phyloP scores from a whole-genome alignment of 2,329 filamentous ascomycete species.

The Rhynchosporium agropyri region DNA sequence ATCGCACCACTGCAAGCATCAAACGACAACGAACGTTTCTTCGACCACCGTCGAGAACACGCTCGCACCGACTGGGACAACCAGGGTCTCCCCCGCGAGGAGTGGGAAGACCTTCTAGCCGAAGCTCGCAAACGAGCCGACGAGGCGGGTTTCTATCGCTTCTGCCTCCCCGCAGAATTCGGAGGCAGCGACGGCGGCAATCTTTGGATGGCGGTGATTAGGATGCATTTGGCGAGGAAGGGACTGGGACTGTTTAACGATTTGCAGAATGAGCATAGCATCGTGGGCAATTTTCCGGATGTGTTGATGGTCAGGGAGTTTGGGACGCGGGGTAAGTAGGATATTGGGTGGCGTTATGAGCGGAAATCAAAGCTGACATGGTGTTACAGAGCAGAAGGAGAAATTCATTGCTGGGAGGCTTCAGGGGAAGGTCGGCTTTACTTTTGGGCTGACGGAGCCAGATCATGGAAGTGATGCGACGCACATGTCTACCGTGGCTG shows the following conservation, averaged over 20 bases:
- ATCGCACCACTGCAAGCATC: slow-evolving; percentile 60
- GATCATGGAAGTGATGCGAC: slow-evolving; percentile 65
- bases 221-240: slow-evolving; percentile 61
- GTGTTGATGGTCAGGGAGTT: slow-evolving; percentile 64
- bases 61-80: slow-evolving; percentile 60
- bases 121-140: slow-evolving; percentile 56
- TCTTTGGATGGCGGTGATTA: slow-evolving; percentile 64
- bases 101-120: slow-evolving; percentile 59
- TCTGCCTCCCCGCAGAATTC: slow-evolving; percentile 58
- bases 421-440: slow-evolving; percentile 56
- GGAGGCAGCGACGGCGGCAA: slow-evolving; percentile 56
- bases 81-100: slow-evolving; percentile 54
- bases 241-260: slow-evolving; percentile 65
- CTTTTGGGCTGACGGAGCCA: slow-evolving; percentile 65
- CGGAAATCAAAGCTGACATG: background rate
- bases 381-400: slow-evolving; percentile 51
- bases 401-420: slow-evolving; percentile 57
- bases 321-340: slow-evolving; percentile 45
- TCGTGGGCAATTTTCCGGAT: slow-evolving; percentile 65
- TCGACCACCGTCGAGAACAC: slow-evolving; percentile 65
- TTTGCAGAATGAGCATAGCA: slow-evolving; percentile 63
- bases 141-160: slow-evolving; percentile 61
- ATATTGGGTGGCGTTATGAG: too few species aligned
- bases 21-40: slow-evolving; percentile 65
- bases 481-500: slow-evolving; percentile 59